Percentiles rank a stretch among this genome's conserved stretches.
These are phyloP conservation scores for Silene coronaria DNA, from an alignment of 179 eudicot species.

Conservation along the genomic window DNA sequence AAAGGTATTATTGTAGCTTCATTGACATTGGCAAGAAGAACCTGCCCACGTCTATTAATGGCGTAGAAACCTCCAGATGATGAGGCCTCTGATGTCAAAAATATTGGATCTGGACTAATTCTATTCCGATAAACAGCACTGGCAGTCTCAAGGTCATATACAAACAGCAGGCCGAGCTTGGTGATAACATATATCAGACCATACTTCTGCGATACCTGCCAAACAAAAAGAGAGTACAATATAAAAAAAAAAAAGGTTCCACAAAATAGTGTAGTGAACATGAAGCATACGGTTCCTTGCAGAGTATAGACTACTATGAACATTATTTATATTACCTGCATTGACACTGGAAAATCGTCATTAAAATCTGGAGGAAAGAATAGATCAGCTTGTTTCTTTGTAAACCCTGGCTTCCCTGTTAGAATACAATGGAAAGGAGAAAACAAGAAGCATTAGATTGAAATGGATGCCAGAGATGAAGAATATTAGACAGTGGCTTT, in stretches of 20 bases:
- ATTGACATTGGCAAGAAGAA: conserved; percentile 84
- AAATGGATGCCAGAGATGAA: neutral
- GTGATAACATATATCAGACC: conserved; percentile 84
- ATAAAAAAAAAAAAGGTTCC: neutral
- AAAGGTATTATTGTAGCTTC: conserved; percentile 84
- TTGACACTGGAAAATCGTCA: conserved; percentile 85
- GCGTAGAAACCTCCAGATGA: conserved; percentile 91
- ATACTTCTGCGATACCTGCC: conserved; percentile 82
- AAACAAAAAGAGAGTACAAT: neutral
- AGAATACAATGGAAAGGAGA: neutral
- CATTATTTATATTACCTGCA: conserved; percentile 56
- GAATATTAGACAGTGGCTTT: neutral
- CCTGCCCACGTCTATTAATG: conserved; percentile 84
- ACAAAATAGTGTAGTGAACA: neutral
- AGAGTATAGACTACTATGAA: neutral
- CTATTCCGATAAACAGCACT: conserved; percentile 90
- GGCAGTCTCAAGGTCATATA: conserved; percentile 89
- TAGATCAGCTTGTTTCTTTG: conserved; percentile 80
- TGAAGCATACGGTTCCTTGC: neutral
- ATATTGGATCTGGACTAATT: conserved; percentile 95
- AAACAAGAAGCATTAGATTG: conserved; percentile 1
- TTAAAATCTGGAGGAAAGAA: conserved; percentile 52
- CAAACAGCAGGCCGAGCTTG: conserved; percentile 91
- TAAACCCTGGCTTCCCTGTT: conserved; percentile 70
- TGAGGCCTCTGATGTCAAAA: conserved; percentile 85